Conservation (phyloP, 1,284 basidiomycete genomes). For the Trichosporon inkin region DNA sequence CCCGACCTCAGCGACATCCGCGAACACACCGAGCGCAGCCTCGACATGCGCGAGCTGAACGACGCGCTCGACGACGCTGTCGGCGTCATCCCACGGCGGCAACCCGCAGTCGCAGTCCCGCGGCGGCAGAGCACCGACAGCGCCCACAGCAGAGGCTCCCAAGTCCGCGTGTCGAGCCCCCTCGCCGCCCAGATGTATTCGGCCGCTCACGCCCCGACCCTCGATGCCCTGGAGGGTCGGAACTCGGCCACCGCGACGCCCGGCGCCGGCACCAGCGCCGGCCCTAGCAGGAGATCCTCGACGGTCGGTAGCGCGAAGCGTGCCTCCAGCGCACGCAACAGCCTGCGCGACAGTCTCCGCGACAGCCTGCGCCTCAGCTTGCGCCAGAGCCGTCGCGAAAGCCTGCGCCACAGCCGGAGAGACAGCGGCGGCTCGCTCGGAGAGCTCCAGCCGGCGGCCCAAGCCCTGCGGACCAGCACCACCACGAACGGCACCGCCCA, state of each 20-base stretch:
- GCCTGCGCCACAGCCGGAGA: background rate
- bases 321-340: background rate
- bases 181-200: background rate
- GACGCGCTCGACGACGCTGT: background rate
- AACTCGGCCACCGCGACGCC: background rate
- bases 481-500: background rate
- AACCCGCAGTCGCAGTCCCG: background rate
- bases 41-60: constrained; percentile 3
- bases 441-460: background rate
- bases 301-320: background rate
- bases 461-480: background rate
- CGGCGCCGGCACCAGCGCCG: background rate
- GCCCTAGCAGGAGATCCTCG: no score
- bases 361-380: background rate
- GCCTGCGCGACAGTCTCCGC: background rate
- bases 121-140: background rate
- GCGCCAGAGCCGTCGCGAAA: background rate
- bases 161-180: background rate
- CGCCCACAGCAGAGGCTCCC: background rate
- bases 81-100: no score
- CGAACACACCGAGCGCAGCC: background rate
- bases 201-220: background rate
- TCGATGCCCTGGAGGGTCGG: background rate
- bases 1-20: constrained; percentile 1
- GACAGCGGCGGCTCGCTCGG: background rate